Percentiles rank a stretch among this genome's conserved stretches.
Evolutionary conservation across 768 basidiomycete genomes (phyloP).

Genomic region (Myochromella boudieri): DNA sequence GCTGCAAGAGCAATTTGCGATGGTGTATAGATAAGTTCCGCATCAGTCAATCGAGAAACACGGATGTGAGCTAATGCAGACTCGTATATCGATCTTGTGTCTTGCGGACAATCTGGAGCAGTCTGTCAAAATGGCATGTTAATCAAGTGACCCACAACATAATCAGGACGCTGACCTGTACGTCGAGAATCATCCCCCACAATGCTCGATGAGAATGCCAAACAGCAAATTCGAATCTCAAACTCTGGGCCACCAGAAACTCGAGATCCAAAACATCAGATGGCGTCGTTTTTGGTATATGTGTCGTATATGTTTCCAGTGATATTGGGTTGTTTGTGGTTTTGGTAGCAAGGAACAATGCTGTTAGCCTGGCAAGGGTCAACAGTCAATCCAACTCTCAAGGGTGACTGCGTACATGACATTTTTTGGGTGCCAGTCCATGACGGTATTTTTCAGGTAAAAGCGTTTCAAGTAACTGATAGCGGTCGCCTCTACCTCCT

Average conservation of each 20-base stretch:
- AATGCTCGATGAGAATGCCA: constrained; percentile 89
- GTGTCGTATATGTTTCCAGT: constrained; percentile 78
- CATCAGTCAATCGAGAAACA: constrained; percentile 85
- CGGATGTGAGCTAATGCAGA: constrained; percentile 66
- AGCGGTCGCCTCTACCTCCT: constrained; percentile 92
- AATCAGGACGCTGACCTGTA: constrained; percentile 61
- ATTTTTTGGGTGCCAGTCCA: constrained; percentile 99
- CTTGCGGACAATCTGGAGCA: constrained; percentile 51
- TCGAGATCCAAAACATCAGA: constrained; percentile 92
- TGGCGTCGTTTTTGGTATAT: constrained; percentile 78
- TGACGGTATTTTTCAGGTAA: constrained; percentile 95
- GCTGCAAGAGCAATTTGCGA: constrained; percentile 91
- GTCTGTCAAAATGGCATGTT: constrained; percentile 40
- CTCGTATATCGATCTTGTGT: constrained; percentile 61
- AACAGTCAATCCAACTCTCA: not conserved
- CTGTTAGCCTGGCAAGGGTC: constrained; percentile 71
- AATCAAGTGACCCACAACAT: not conserved
- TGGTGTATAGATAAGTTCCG: constrained; percentile 88
- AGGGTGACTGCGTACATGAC: constrained; percentile 71
- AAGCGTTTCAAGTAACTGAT: constrained; percentile 93
- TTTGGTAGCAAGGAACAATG: constrained; percentile 93
- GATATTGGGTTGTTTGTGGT: constrained; percentile 95
- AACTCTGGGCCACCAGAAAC: constrained; percentile 92
- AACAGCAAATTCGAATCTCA: constrained; percentile 91
- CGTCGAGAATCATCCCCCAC: constrained; percentile 86